Evolutionary conservation across 2,329 filamentous ascomycete species (phyloP), one percentile per base, ranked within the genome.

Genomic region (Cytospora schulzeri): DNA sequence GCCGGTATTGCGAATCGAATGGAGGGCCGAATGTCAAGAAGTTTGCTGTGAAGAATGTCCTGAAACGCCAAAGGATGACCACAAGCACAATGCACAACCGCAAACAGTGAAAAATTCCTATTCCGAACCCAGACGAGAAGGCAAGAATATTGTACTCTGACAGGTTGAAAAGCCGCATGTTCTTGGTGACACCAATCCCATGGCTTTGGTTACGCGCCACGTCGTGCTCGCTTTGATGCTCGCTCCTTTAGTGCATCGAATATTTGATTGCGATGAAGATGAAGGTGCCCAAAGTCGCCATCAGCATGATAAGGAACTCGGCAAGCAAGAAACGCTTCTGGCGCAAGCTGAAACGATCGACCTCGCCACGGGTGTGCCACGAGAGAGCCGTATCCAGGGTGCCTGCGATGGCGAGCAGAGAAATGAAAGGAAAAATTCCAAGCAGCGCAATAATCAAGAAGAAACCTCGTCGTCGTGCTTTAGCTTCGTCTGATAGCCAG

Each of bases 291-390:
- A 66, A 31, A 24, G 33, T 50, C 26, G 48, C 29, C 33, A 69
- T 57, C 53, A 70, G 57, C 45, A 70, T 66, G 31, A 68, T 51
- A 8, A 78, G 65, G 11, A 72, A 71, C 63, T 79, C 73, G 2
- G 70, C 68, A 12, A 78, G 59, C 12, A 84, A 72, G 11, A 70
- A 62, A n/a, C 67, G 69, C 24, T 73, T 70, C 69, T 82, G 78
- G 29, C 72, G 71, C 55, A 71, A 74, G 15, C 73, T 79, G 28
- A 84, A 72, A 11, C 70, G 70, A 26, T 75, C 71, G 29, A 78
- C 76, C 69, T 83, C 77, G 7, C 83, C 82, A 2, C 75, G 71
- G 0, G 82, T 83, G 60, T 77, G 79, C 82, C 82, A 85, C 8
- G 77, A 77, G 31, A 85, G 76, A 0, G 77, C 77, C 0, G 74